Conservation (phyloP, 2,329 filamentous ascomycete genomes). For the Scedosporium minutisporum region DNA sequence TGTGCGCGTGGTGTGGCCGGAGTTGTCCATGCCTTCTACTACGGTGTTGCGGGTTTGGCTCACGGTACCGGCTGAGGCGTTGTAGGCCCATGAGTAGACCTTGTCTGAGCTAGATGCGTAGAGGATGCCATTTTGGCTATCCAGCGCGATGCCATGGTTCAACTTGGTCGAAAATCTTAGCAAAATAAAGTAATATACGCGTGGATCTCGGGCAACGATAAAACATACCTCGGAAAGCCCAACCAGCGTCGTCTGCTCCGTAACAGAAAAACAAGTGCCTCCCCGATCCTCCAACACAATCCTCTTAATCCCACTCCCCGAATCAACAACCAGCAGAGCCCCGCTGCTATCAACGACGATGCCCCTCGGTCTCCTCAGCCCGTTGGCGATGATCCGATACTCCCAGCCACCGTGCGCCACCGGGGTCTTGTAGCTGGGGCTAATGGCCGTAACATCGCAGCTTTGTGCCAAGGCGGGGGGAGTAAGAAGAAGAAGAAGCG, state of each 20-base stretch:
- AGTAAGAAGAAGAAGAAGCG: neutral
- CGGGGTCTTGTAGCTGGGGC: constrained; percentile 21
- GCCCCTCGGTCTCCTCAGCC: constrained; percentile 30
- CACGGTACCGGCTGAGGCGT: constrained; percentile 37
- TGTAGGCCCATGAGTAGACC: constrained; percentile 52
- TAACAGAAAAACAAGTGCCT: constrained; percentile 28
- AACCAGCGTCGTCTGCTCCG: constrained; percentile 24
- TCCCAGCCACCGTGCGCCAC: constrained; percentile 32
- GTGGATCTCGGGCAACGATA: neutral
- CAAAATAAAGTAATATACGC: neutral
- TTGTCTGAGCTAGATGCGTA: constrained; percentile 41
- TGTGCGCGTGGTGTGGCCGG: constrained; percentile 54
- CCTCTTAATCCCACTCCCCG: constrained; percentile 30
- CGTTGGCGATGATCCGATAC: constrained; percentile 31
- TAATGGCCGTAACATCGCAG: neutral
- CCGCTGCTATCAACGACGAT: constrained; percentile 36
- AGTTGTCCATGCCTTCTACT: constrained; percentile 45
- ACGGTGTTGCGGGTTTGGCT: constrained; percentile 30
- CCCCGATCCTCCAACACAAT: constrained; percentile 30
- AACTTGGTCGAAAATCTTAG: constrained; percentile 20
- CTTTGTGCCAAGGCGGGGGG: neutral
- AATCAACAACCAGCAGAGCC: constrained; percentile 35
- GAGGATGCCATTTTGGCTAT: constrained; percentile 33
- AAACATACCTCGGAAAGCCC: constrained; percentile 22
- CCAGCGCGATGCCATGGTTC: constrained; percentile 40